phyloP scores from a whole-genome alignment of 192 early-diverging fungal genomes.

The Spizellomyces punctatus region DNA sequence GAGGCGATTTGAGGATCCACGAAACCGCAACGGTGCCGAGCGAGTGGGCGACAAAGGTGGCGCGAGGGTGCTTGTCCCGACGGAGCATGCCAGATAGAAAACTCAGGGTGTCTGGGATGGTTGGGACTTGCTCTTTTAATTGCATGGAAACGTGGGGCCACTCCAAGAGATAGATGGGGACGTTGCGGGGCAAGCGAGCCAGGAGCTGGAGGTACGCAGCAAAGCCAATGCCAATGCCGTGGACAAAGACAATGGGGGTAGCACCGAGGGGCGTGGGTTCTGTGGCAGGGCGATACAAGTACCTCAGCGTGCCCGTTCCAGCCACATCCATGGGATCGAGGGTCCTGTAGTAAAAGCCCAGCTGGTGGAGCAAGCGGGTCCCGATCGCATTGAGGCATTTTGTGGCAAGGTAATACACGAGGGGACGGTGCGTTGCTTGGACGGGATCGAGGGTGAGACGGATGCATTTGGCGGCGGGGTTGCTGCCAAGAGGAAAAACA shows the following conservation, averaged over 20 bases:
- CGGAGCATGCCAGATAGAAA: slow-evolving; percentile 54
- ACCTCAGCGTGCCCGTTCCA: neutral
- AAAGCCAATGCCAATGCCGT: slow-evolving; percentile 64
- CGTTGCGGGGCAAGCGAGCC: slow-evolving; percentile 37
- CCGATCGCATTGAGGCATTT: slow-evolving; percentile 5
- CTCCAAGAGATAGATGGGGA: slow-evolving; percentile 43
- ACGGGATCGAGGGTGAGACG: slow-evolving; percentile 62
- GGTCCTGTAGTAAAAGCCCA: slow-evolving; percentile 16
- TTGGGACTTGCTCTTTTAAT: slow-evolving; percentile 55
- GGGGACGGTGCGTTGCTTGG: slow-evolving; percentile 56
- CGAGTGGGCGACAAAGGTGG: slow-evolving; percentile 68
- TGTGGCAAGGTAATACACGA: slow-evolving; percentile 54
- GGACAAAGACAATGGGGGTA: slow-evolving; percentile 28
- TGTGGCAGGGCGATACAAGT: slow-evolving; percentile 16
- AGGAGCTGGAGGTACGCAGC: slow-evolving; percentile 60
- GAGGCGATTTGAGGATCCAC: slow-evolving; percentile 46
- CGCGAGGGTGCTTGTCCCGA: slow-evolving; percentile 42
- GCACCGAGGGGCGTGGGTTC: slow-evolving; percentile 2
- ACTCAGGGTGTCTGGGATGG: slow-evolving; percentile 53
- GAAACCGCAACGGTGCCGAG: slow-evolving; percentile 57
- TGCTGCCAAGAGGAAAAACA: neutral
- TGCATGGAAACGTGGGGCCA: slow-evolving; percentile 70
- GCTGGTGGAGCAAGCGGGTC: neutral
- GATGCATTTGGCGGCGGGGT: slow-evolving; percentile 45
- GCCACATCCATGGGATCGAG: slow-evolving; percentile 5